A percentile compares a stretch with the other conserved stretches of the same genome.
phyloP scores from a whole-genome alignment of 352 stramenopile species.

The Phytophthora sp. region DNA sequence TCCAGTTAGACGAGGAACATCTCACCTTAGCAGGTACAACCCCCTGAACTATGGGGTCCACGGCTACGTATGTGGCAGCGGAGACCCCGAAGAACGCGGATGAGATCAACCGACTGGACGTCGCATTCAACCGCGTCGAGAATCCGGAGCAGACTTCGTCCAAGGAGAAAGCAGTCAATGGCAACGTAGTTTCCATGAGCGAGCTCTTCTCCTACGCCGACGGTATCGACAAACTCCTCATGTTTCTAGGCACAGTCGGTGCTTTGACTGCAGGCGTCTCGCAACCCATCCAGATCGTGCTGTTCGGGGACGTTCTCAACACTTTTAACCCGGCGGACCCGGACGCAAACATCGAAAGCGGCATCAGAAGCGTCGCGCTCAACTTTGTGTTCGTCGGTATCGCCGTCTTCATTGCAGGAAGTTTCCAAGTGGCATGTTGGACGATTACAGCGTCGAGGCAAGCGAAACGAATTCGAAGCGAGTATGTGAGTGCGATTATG shows the following conservation, averaged over 20 bases:
- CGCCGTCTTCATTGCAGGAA: slow-evolving; percentile 54
- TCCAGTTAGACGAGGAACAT: slow-evolving; percentile 10
- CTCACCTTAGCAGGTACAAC: not conserved
- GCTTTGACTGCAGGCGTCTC: slow-evolving; percentile 50
- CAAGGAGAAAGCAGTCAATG: slow-evolving; percentile 33
- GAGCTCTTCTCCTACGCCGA: slow-evolving; percentile 70
- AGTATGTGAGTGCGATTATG: slow-evolving; percentile 61
- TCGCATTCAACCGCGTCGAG: slow-evolving; percentile 32
- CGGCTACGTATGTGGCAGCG: slow-evolving; percentile 22
- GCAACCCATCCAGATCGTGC: slow-evolving; percentile 72
- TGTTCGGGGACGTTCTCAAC: slow-evolving; percentile 78
- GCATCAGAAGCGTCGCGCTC: slow-evolving; percentile 47
- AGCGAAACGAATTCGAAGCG: slow-evolving; percentile 59
- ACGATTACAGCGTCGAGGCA: slow-evolving; percentile 68
- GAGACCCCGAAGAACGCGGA: slow-evolving; percentile 24
- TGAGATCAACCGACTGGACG: slow-evolving; percentile 36
- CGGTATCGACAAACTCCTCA: slow-evolving; percentile 56
- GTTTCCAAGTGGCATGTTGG: slow-evolving; percentile 67
- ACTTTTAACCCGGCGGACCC: slow-evolving; percentile 60
- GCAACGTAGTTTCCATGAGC: slow-evolving; percentile 49
- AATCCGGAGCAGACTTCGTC: slow-evolving; percentile 5
- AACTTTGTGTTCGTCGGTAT: slow-evolving; percentile 67
- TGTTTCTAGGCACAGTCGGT: slow-evolving; percentile 53
- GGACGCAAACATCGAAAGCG: slow-evolving; percentile 29
- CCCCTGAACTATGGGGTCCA: slow-evolving; percentile 27